These are phyloP conservation scores for Paraconiothyrium sp. DNA, from an alignment of 2,329 filamentous ascomycete species.

Conservation along the genomic window DNA sequence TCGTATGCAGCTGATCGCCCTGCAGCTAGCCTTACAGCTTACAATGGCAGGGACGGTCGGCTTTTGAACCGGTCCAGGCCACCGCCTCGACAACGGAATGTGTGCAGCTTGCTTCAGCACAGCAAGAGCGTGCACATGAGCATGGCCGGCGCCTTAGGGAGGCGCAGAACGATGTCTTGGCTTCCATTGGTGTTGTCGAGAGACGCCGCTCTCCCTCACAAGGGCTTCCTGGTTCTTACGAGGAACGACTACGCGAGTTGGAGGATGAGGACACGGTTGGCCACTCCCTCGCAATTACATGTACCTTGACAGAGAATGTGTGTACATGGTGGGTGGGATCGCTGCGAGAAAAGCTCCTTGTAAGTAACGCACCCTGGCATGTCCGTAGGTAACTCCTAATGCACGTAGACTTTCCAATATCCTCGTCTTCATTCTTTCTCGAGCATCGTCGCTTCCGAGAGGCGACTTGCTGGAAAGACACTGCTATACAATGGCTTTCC, in stretches of 20 bases:
- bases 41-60: constrained; percentile 51
- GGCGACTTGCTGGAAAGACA: constrained; percentile 27
- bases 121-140: constrained; percentile 45
- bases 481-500: constrained; percentile 42
- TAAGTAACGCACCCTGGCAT: constrained; percentile 14
- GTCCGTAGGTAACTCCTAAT: constrained; percentile 7
- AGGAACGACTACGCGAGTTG: constrained; percentile 39
- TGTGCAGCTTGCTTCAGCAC: constrained; percentile 37
- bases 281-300: constrained; percentile 34
- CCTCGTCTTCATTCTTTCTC: constrained; percentile 32
- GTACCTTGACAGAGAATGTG: constrained; percentile 37
- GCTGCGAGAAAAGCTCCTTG: constrained; percentile 40
- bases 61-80: constrained; percentile 48
- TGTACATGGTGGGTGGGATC: constrained; percentile 50
- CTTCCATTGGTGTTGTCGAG: constrained; percentile 59
- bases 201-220: constrained; percentile 41
- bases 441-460: constrained; percentile 38
- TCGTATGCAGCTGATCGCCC: constrained; percentile 35
- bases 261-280: constrained; percentile 44
- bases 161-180: constrained; percentile 59
- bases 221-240: constrained; percentile 37
- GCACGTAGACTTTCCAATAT: constrained; percentile 40
- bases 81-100: constrained; percentile 36
- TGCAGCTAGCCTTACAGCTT: constrained; percentile 22
- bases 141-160: constrained; percentile 53